Percentiles rank a stretch among this genome's conserved stretches.
phyloP scores from a whole-genome alignment of 768 basidiomycete genomes.

The Tricholoma sp. region DNA sequence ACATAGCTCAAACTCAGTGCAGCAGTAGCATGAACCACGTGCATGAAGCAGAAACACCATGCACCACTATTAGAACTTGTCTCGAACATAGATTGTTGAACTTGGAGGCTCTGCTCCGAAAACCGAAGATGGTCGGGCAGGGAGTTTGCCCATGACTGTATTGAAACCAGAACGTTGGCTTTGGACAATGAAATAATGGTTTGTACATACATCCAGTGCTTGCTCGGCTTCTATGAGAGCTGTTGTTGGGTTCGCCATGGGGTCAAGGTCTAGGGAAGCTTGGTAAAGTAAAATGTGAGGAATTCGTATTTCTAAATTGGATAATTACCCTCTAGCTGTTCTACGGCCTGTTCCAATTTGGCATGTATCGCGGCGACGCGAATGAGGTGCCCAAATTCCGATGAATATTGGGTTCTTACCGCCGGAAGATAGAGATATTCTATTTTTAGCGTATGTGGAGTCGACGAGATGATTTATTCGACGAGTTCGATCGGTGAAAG shows the following conservation, averaged over 20 bases:
- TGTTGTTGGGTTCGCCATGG: conserved; percentile 26
- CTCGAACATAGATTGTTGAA: conserved; percentile 74
- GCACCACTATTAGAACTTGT: conserved; percentile 74
- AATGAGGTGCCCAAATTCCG: conserved; percentile 75
- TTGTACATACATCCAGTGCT: conserved; percentile 37
- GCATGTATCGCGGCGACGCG: conserved; percentile 63
- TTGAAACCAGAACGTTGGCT: conserved; percentile 1
- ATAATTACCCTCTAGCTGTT: conserved; percentile 42
- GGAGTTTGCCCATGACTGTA: conserved; percentile 48
- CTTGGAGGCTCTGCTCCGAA: conserved; percentile 60
- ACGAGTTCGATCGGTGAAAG: neutral
- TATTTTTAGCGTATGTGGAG: conserved; percentile 23
- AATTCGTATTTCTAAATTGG: neutral
- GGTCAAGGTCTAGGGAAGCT: conserved; percentile 28
- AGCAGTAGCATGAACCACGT: conserved; percentile 67
- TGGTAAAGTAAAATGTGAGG: neutral
- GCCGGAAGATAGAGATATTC: conserved; percentile 68
- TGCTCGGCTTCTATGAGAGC: conserved; percentile 38
- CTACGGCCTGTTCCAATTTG: conserved; percentile 52
- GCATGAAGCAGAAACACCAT: conserved; percentile 79
- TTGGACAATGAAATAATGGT: neutral
- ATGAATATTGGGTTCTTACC: conserved; percentile 55
- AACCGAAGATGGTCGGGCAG: conserved; percentile 73
- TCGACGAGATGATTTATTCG: conserved; percentile 1
- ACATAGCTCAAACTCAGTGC: conserved; percentile 61